Evolutionary conservation across 495 filamentous ascomycete genomes (phyloP).

Genomic region (Tuber indicum): DNA sequence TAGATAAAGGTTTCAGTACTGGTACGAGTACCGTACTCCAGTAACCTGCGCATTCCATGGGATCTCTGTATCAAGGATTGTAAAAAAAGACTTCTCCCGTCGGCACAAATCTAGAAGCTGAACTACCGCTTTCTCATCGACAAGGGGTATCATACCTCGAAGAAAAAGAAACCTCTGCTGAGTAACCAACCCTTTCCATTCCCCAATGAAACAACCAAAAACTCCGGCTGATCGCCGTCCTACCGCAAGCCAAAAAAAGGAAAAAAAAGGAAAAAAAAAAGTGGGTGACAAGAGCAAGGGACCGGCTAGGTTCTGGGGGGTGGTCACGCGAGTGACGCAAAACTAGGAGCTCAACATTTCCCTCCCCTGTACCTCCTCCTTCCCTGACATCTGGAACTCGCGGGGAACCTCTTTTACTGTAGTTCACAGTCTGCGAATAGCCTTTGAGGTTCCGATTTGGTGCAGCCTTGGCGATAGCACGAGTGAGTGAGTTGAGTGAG

Average conservation of each 20-base stretch:
- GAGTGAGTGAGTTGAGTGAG: background rate
- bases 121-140: too few species aligned
- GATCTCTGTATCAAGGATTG: too few species aligned
- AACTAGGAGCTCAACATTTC: background rate
- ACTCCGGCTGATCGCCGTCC: background rate
- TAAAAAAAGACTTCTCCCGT: too few species aligned
- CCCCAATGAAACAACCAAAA: background rate
- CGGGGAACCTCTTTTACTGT: background rate
- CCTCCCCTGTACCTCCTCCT: background rate
- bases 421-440: background rate
- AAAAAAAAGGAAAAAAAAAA: background rate
- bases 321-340: background rate
- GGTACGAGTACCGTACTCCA: too few species aligned
- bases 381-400: background rate
- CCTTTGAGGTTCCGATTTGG: background rate
- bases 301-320: background rate
- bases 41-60: too few species aligned
- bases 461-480: background rate
- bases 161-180: background rate
- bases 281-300: background rate
- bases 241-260: background rate
- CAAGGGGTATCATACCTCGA: background rate
- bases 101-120: too few species aligned
- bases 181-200: background rate
- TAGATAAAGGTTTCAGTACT: too few species aligned